Conservation (phyloP, 345 rosid species). For the Populus deltoides region DNA sequence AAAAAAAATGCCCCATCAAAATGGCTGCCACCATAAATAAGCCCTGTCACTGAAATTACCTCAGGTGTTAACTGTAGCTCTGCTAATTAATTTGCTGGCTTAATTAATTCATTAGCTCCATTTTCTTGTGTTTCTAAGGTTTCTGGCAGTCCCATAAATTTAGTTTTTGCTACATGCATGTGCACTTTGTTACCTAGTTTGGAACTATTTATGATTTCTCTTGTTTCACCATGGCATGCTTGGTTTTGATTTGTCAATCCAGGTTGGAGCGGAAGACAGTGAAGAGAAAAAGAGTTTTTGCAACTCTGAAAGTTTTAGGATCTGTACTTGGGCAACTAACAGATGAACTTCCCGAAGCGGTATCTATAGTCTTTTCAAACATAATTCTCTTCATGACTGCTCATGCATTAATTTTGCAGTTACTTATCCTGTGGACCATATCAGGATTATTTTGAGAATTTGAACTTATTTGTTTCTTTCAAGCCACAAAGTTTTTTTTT, state of each 20-base stretch:
- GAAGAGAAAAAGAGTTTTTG: conserved; percentile 80
- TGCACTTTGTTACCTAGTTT: neutral
- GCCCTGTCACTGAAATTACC: no score
- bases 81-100: no score
- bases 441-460: neutral
- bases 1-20: no score
- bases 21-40: no score
- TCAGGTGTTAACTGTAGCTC: no score
- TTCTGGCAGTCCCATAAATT: no score
- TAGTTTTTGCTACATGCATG: neutral
- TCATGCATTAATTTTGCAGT: neutral
- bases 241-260: conserved; percentile 20
- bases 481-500: neutral
- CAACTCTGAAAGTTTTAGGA: conserved; percentile 79
- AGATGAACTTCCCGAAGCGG: conserved; percentile 89
- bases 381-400: conserved; percentile 1
- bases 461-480: neutral
- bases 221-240: neutral
- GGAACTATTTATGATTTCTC: conserved; percentile 2
- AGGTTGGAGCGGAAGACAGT: conserved; percentile 88
- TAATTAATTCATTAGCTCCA: no score
- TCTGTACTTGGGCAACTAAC: conserved; percentile 76
- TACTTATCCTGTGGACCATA: neutral
- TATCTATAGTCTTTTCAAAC: conserved; percentile 16
- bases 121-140: no score